Evolutionary conservation across 2,329 filamentous ascomycete genomes (phyloP), one percentile per base, ranked within the genome.

Genomic region (Pseudogymnoascus sp.): DNA sequence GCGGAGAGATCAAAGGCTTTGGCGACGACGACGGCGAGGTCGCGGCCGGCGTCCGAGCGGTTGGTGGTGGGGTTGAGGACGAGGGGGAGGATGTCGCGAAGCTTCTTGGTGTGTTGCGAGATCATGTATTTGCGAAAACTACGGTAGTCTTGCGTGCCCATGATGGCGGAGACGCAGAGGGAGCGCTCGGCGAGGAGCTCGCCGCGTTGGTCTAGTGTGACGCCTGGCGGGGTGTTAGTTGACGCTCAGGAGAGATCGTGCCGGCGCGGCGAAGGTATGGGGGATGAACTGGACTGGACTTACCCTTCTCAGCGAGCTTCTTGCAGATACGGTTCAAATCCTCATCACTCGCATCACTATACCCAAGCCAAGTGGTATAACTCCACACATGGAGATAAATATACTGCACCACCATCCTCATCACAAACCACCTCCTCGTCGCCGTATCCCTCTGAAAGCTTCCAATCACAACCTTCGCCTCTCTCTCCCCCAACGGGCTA

Each of bases 1-100:
- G 74, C 74, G 1, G 78, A 79, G 4, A 80, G 68, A 34, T 76
- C 74, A 72, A 78, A 78, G 0, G 77, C 77, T 9, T 70, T 66
- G 60, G 74, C 72, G 57, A 74, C 70, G 25, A 82, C 38, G 16
- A 57, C 61, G 20, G 28, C 28, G 14, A 62, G 73, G 61, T 81
- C 79, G 47, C 70, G 70, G 59, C 72, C 73, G 9, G 78, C 77
- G 4, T 71, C 70, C 4, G 70, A 61, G 0, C 74, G 71, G 61
- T 72, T 65, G 30, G 70, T 68, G 6, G 66, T 63, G 6, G 69
- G 67, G 62, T 78, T 75, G 11, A 77, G 67, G 0, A 81, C 67
- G 1, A 77, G 75, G 50, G 73, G 70, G 5, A 80, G 70, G 60
- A 82, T 75, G 18, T 80, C 75, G 0, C 75, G 72, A 3, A 79